Evolutionary conservation across 2,329 filamentous ascomycete species (phyloP), one percentile per base, ranked within the genome.

Genomic region (Microcera coccophila): DNA sequence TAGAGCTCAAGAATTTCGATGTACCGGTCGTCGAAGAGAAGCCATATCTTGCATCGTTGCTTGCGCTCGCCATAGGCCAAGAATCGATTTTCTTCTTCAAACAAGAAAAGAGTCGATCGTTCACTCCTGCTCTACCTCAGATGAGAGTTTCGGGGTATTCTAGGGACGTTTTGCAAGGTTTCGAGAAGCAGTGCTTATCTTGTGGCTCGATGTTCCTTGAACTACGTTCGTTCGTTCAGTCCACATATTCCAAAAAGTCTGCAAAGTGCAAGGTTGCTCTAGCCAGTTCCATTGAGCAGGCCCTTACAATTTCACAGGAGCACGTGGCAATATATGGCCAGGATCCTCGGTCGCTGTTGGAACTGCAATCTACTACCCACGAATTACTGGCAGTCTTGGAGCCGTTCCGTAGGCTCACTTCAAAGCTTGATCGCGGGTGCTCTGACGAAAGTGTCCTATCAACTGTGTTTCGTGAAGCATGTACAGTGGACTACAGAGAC

Each of bases 41-140:
- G 16, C 59, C 68, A 4, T 84, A 80, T 55, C 64, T 72, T 38
- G 62, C 72, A 15, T 83, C 81, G 10, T 67, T 91, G 1, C 70
- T 85, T 47, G 76, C 81, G 11, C 68, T 91, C 1, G 79, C 81
- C 0, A 74, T 90, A 5, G 87, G 87, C 1, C 75, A 85, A 36
- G 82, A 81, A 29, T 90, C 87, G 0, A 71, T 85, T 2, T 75
- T 93, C 24, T 93, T 88, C 61, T 59, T 64, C 0, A 88, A 79
- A 72, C 69, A 82, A 38, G 60, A 70, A 2, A 67, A 69, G 3
- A 70, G 71, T 20, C 65, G 64, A 18, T 67, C 66, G 0, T 88
- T 90, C 53, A 61, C 66, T 14, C 70, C 74, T 9, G 63, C 65
- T 2, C 53, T 76, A 1, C 55, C 69, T 1, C 61, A 66, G 5